Conservation (phyloP, 176 grass and related monocot genomes). For the Bothriochloa decipiens region DNA sequence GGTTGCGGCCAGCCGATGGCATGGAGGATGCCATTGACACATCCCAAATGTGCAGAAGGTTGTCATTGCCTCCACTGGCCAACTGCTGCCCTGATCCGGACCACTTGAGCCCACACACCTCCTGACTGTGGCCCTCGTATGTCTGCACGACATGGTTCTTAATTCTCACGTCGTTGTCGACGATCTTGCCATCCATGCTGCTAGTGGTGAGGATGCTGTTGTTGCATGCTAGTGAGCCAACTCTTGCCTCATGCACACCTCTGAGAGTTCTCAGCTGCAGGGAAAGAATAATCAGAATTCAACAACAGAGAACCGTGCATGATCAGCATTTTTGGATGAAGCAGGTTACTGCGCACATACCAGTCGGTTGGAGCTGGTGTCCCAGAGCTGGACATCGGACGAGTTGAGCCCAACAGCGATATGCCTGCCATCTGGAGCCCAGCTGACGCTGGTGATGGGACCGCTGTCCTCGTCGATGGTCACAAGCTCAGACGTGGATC, state of each 20-base stretch:
- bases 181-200: conserved; percentile 47
- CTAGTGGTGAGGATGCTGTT: conserved; percentile 47
- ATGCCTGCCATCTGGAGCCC: conserved; percentile 46
- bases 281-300: background rate
- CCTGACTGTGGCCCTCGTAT: conserved; percentile 51
- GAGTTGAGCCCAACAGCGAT: conserved; percentile 51
- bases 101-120: conserved; percentile 58
- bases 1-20: conserved; percentile 32
- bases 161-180: conserved; percentile 50
- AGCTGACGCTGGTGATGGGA: conserved; percentile 53
- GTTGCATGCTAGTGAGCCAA: conserved; percentile 56
- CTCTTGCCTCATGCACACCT: conserved; percentile 45
- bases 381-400: conserved; percentile 51
- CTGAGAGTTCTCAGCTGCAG: conserved; percentile 53
- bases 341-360: conserved; percentile 37
- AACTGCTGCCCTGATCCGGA: conserved; percentile 45
- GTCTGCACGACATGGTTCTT: conserved; percentile 48
- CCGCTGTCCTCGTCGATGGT: conserved; percentile 47
- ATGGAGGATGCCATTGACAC: conserved; percentile 47
- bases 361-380: conserved; percentile 36
- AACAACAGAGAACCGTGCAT: background rate
- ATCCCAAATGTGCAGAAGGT: conserved; percentile 52
- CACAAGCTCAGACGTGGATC: conserved; percentile 50
- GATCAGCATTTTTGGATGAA: background rate
- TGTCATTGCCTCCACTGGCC: conserved; percentile 52